Conservation (phyloP, 495 filamentous ascomycete genomes). For the Cladorrhinum samala region DNA sequence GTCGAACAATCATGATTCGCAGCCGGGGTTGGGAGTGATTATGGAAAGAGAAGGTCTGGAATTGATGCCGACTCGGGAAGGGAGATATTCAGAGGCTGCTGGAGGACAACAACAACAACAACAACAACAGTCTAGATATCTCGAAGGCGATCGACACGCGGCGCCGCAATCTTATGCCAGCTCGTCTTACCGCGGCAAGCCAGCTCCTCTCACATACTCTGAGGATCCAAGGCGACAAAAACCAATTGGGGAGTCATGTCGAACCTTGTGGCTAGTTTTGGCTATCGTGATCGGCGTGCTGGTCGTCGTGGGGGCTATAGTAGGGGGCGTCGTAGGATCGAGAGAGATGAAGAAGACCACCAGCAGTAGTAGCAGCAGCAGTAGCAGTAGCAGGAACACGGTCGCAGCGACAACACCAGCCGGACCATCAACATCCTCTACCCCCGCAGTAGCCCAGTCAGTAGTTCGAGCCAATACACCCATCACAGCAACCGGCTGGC, state of each 20-base stretch:
- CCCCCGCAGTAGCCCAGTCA: not conserved
- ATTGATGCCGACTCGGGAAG: no score
- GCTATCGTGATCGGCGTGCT: not conserved
- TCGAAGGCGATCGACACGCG: not conserved
- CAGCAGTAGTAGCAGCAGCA: no score
- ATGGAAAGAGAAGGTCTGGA: no score
- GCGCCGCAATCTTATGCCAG: not conserved
- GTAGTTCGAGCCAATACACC: not conserved
- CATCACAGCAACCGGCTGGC: not conserved
- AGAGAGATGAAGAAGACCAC: not conserved
- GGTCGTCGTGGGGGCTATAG: not conserved
- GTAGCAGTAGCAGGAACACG: no score
- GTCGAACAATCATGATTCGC: no score
- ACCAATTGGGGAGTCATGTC: not conserved
- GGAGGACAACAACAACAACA: not conserved
- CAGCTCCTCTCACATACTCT: not conserved
- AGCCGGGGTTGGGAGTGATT: no score
- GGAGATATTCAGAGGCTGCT: not conserved
- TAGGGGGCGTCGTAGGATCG: not conserved
- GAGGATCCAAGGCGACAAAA: not conserved
- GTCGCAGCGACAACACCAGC: not conserved
- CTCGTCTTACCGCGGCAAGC: not conserved
- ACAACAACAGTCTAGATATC: not conserved
- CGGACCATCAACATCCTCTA: no score
- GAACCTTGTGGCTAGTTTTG: not conserved